These are phyloP conservation scores for Taphrina populina DNA, from an alignment of 1,139 yeast genomes.

Conservation along the genomic window DNA sequence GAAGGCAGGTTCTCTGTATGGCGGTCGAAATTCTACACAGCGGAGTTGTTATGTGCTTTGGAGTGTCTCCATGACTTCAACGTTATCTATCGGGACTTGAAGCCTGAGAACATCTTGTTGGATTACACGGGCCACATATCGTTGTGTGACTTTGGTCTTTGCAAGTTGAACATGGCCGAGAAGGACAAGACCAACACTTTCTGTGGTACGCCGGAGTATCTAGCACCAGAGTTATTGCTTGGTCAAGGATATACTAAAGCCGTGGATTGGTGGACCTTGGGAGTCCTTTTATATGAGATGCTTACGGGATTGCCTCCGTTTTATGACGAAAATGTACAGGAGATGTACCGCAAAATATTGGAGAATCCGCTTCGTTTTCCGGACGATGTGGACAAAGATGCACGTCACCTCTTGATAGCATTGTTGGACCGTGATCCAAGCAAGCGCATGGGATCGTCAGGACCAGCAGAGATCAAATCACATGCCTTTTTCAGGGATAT, in stretches of 20 bases:
- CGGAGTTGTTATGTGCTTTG: conserved; percentile 86
- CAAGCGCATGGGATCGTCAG: conserved; percentile 70
- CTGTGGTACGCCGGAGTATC: conserved; percentile 95
- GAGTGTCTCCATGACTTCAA: conserved; percentile 87
- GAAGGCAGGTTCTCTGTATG: conserved; percentile 88
- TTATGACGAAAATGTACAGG: conserved; percentile 89
- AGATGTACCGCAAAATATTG: conserved; percentile 89
- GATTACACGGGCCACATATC: conserved; percentile 98
- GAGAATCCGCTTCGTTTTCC: conserved; percentile 90
- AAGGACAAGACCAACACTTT: conserved; percentile 85
- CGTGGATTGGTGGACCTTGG: conserved; percentile 99
- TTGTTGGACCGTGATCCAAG: conserved; percentile 83
- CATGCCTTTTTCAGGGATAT: conserved; percentile 80
- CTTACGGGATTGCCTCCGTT: conserved; percentile 94
- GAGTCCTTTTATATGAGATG: conserved; percentile 92
- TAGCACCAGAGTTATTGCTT: conserved; percentile 88
- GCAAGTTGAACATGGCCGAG: conserved; percentile 88
- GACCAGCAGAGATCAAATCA: conserved; percentile 78
- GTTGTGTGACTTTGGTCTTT: conserved; percentile 91
- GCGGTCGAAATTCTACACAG: conserved; percentile 87
- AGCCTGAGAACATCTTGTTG: conserved; percentile 88
- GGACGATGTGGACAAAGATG: conserved; percentile 80
- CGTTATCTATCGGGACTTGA: conserved; percentile 89
- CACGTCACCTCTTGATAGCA: conserved; percentile 74
- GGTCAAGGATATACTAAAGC: conserved; percentile 94